These are phyloP conservation scores for Crithidia sp. DNA, from an alignment of 208 protist species.

Conservation along the genomic window DNA sequence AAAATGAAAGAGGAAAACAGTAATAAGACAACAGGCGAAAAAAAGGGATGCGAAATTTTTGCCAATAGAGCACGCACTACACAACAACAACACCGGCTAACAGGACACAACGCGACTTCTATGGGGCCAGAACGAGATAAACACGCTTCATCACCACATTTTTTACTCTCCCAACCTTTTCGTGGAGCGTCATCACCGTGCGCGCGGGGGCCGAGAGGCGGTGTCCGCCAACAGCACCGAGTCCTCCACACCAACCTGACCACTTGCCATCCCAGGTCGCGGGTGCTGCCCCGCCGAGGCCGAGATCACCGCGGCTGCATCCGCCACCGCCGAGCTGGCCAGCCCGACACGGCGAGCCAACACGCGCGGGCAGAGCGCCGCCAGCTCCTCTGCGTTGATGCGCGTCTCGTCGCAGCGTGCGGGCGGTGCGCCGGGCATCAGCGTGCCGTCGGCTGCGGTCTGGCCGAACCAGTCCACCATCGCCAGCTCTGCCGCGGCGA, in stretches of 20 bases:
- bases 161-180: background rate
- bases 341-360: conserved; percentile 30
- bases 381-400: conserved; percentile 43
- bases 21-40: too few relatives aligned
- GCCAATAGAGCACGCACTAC: too few relatives aligned
- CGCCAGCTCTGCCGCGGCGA: conserved; percentile 23
- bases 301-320: conserved; percentile 22
- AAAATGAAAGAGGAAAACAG: too few relatives aligned
- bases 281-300: conserved; percentile 9
- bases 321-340: background rate
- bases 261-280: background rate
- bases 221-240: conserved; percentile 13
- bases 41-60: too few relatives aligned
- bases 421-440: conserved; percentile 12
- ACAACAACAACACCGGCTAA: too few relatives aligned
- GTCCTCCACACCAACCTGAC: background rate
- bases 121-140: too few relatives aligned
- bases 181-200: too few relatives aligned
- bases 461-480: conserved; percentile 34
- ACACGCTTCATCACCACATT: background rate
- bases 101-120: too few relatives aligned
- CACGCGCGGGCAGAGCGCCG: conserved; percentile 51
- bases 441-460: conserved; percentile 1
- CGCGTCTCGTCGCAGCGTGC: conserved; percentile 35
- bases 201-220: background rate